Percentiles rank a stretch among this genome's conserved stretches.
phyloP scores from a whole-genome alignment of 352 stramenopile genomes.

The Globisporangium carolinianum region DNA sequence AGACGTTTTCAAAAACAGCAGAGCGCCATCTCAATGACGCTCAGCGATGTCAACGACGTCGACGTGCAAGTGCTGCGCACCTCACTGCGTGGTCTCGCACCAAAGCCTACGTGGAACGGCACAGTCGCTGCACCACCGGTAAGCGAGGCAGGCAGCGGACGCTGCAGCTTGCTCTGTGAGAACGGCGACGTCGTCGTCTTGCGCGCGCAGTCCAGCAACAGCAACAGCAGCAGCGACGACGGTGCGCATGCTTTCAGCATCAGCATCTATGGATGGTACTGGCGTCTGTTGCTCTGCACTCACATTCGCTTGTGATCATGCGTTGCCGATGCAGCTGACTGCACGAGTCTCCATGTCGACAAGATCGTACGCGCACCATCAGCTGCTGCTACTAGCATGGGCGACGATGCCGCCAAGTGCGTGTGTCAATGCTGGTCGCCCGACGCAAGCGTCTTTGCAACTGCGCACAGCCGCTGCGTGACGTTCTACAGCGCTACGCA shows the following conservation, averaged over 20 bases:
- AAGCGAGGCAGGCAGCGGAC: background rate
- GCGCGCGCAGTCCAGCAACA: background rate
- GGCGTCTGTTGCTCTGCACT: background rate
- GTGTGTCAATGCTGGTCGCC: constrained; percentile 53
- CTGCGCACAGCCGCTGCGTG: constrained; percentile 24
- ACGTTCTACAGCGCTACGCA: constrained; percentile 21
- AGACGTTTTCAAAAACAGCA: background rate
- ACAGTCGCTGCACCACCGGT: constrained; percentile 20
- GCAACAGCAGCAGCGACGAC: background rate
- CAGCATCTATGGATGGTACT: background rate
- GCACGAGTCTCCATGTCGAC: constrained; percentile 14
- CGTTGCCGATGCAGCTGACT: background rate
- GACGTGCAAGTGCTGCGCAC: constrained; percentile 22
- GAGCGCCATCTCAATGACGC: too few relatives aligned
- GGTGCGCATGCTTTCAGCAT: background rate
- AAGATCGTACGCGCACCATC: constrained; percentile 25
- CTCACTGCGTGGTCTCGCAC: constrained; percentile 31
- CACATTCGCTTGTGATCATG: background rate
- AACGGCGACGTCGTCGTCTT: constrained; percentile 50
- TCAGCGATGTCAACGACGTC: too few relatives aligned
- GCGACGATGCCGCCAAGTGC: constrained; percentile 5
- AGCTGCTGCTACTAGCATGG: constrained; percentile 4
- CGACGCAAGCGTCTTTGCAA: constrained; percentile 21
- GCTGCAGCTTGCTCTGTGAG: constrained; percentile 45
- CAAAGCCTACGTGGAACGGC: constrained; percentile 58